A percentile compares a stretch with the other conserved stretches of the same genome.
These are phyloP conservation scores for Thalia dealbata DNA, from an alignment of 176 grass and related monocot species.

Conservation along the genomic window DNA sequence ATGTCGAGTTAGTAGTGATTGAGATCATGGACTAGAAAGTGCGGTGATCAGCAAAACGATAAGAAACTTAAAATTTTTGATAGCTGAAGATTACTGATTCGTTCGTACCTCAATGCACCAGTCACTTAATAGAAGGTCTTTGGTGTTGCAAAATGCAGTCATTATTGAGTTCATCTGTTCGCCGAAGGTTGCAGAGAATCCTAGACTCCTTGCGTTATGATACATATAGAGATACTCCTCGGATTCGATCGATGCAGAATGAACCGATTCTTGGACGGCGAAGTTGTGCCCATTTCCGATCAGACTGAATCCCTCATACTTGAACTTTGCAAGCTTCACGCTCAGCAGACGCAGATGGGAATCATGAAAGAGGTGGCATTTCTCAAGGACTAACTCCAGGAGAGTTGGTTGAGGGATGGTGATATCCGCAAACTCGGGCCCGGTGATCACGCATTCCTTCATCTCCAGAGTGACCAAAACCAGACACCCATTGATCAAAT, in stretches of 20 bases:
- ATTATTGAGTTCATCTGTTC: not conserved
- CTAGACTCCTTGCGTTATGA: not conserved
- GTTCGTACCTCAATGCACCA: slow-evolving; percentile 1
- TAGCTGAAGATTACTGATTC: too few relatives aligned
- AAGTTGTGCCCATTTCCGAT: not conserved
- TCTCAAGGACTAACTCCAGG: not conserved
- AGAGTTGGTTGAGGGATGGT: not conserved
- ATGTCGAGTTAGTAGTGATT: not conserved
- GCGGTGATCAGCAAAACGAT: too few relatives aligned
- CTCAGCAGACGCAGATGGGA: not conserved
- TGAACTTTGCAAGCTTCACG: not conserved
- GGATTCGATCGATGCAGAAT: not conserved
- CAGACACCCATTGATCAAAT: not conserved
- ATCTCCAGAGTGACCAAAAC: not conserved
- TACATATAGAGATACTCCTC: not conserved
- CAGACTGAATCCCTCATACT: not conserved
- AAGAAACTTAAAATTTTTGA: too few relatives aligned
- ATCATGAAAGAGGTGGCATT: not conserved
- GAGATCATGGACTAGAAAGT: not conserved
- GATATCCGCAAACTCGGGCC: not conserved
- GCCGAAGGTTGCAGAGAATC: not conserved
- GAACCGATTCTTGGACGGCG: not conserved
- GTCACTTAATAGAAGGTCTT: not conserved
- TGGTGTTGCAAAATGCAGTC: not conserved
- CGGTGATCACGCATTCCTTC: not conserved